Base-by-base conservation (phyloP, 2,329 filamentous ascomycete genomes). In the Elsinoe australis region DNA sequence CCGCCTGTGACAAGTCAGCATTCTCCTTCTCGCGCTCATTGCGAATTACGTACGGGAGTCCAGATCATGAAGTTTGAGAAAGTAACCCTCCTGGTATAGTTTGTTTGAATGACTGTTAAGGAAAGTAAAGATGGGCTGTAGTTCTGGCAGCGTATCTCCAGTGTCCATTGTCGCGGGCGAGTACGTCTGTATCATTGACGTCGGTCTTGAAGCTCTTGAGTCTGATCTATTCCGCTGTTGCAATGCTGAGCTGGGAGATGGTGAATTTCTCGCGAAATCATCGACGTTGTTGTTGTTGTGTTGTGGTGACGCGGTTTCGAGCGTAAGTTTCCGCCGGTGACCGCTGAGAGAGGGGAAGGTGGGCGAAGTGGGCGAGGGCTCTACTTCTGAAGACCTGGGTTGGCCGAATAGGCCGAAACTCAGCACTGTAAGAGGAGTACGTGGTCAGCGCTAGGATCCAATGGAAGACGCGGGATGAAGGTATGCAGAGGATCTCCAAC, bases 61-160 rank as follows among this genome's bases (percentile, higher is more conserved):
- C 57, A 95, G 81, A 66, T 98, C 92, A 65, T 95, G 90, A 41
- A 98, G 72, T 68, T 96, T 98, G 58, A 98, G 70, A 57, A 98
- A 96, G 62, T 96, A 98, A 29, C 92, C 92, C 69, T 98, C 92
- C 58, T 95, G 89, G 64, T 96, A 98, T 49, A 96, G 72, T 69
- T 96, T 96, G 67, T 95, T 95, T 50, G 81, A 83, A 65, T 98
- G 92, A 67, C 84, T 92, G 69, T 95, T 96, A 55, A 98, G 76
- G 62, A 87, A 92, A 52, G 80, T 86, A 67, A 96, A 96, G 59
- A 96, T 89, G 54, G 89, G 90, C 69, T 88, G 85, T 53, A 98
- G 75, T 73, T 98, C 92, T 29, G 92, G 88, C 53, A 92, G 80
- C 22, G 87, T 94, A 62, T 95, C 87, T 56, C 83, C 76, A 61